phyloP scores from a whole-genome alignment of 495 filamentous ascomycete species.

The Aspergillus coremiiformis region DNA sequence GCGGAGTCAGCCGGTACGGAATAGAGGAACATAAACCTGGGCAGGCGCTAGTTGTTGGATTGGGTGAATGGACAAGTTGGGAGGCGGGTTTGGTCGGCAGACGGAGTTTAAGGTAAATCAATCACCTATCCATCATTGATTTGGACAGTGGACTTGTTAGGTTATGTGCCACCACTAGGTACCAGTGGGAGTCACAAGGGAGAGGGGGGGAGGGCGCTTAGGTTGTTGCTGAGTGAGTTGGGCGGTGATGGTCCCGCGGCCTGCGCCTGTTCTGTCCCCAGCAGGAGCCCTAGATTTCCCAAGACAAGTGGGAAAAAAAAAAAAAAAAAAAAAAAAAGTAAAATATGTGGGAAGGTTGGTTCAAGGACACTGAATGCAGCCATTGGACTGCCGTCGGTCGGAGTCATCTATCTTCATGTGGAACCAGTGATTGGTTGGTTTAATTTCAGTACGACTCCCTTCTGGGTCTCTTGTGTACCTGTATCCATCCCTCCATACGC shows the following conservation, averaged over 20 bases:
- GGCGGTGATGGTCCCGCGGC: not conserved
- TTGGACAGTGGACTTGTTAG: not conserved
- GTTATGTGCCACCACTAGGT: not conserved
- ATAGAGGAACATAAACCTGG: constrained; percentile 1
- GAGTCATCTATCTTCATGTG: constrained; percentile 6
- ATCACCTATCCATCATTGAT: constrained; percentile 3
- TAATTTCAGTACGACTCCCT: constrained; percentile 5
- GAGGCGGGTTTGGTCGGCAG: not conserved
- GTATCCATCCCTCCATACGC: not conserved
- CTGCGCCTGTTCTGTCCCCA: not conserved
- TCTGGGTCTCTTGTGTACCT: constrained; percentile 5
- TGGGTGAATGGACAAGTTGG: constrained; percentile 2
- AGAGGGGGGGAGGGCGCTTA: constrained; percentile 1
- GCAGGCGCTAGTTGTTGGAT: constrained; percentile 3
- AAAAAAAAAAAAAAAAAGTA: not conserved
- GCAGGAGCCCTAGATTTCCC: not conserved
- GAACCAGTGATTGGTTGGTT: not conserved
- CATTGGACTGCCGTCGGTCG: constrained; percentile 7
- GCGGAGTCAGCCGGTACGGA: constrained; percentile 5
- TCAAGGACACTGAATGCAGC: constrained; percentile 1
- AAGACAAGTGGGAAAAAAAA: not conserved
- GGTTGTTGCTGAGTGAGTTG: not conserved
- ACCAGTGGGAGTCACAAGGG: constrained; percentile 1
- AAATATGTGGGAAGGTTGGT: not conserved
- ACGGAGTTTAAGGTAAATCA: not conserved